Base-by-base conservation (phyloP, 306 rosid species). In the Senna tora region DNA sequence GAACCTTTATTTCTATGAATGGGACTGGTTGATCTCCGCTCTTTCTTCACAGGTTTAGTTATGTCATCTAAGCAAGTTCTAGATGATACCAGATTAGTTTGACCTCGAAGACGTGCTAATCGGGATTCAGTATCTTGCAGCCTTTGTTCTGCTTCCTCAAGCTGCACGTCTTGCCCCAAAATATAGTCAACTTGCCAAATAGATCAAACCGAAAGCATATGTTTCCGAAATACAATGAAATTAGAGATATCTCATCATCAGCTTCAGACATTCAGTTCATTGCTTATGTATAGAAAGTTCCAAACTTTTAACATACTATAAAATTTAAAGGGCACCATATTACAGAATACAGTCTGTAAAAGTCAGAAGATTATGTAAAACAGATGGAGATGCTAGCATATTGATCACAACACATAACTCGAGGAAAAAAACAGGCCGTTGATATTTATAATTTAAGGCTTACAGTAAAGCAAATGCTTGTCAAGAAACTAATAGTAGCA, bases 71-170 rank as follows among this genome's bases (percentile, higher is more conserved):
- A 5, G 51, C 71, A 39, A 58, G 38, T 82, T 79, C 72, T 69
- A 46, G 78, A 74, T 8, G 86, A 38, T 59, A 65, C 73, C 0
- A 30, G 53, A 47, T 77, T 79, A 30, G 32, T 55, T 9, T 71
- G 87, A 67, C 87, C 72, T 42, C 96, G 87, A 74, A 91, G 91
- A 61, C 96, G 89, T 71, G 93, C 94, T 90, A 94, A 82, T 84
- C 81, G 81, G 19, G 79, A 75, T 66, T 86, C 80, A 19, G 97
- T 77, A 79, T 91, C 96, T 56, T 53, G 73, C 62, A 91, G 79
- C 80, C 88, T 86, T 69, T 77, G 82, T 83, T 89, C 96, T 2
- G 96, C 84, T 72, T 91, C 97, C 10, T 76, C 84, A 78, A 94
- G 95, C 97, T 91, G 88, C 86, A 75, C 32, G 41, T 32, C 10